A percentile compares a stretch with the other conserved stretches of the same genome.
phyloP scores from a whole-genome alignment of 805 yeast species.

The Cyberlindnera nakhonratchasimensis region DNA sequence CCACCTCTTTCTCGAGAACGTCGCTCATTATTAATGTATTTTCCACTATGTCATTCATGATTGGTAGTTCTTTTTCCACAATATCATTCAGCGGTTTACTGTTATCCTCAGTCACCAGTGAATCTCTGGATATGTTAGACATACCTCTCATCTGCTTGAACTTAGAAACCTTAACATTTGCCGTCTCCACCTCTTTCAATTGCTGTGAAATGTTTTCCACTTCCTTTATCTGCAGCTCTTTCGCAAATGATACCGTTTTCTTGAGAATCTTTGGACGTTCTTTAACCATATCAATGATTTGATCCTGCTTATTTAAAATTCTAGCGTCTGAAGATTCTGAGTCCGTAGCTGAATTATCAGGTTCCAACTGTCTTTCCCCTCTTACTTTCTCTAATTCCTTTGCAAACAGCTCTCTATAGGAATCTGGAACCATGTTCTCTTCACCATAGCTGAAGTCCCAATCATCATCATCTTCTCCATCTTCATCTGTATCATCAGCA shows the following conservation, averaged over 20 bases:
- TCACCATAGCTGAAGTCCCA: conserved; percentile 17
- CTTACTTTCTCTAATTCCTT: conserved; percentile 24
- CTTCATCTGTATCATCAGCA: conserved; percentile 40
- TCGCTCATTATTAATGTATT: neutral
- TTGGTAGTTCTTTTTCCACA: conserved; percentile 8
- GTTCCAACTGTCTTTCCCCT: conserved; percentile 11
- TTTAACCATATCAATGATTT: no score
- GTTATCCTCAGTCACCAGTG: neutral
- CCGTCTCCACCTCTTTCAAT: conserved; percentile 31
- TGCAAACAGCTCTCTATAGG: conserved; percentile 21
- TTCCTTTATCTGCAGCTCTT: conserved; percentile 51
- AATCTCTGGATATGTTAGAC: neutral
- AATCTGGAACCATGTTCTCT: conserved; percentile 21
- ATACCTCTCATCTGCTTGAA: conserved; percentile 17
- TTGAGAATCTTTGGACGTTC: conserved; percentile 22
- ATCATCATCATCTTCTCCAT: conserved; percentile 31
- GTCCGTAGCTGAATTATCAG: neutral
- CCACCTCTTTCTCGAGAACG: conserved; percentile 9
- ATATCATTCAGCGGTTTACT: conserved; percentile 5
- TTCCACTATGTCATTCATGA: conserved; percentile 2
- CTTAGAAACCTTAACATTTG: conserved; percentile 18
- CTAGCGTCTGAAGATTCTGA: no score
- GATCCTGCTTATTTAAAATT: no score
- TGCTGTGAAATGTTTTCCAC: conserved; percentile 54
- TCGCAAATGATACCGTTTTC: conserved; percentile 54